These are phyloP conservation scores for Vinca major DNA, from an alignment of 305 asterid species.

Conservation along the genomic window DNA sequence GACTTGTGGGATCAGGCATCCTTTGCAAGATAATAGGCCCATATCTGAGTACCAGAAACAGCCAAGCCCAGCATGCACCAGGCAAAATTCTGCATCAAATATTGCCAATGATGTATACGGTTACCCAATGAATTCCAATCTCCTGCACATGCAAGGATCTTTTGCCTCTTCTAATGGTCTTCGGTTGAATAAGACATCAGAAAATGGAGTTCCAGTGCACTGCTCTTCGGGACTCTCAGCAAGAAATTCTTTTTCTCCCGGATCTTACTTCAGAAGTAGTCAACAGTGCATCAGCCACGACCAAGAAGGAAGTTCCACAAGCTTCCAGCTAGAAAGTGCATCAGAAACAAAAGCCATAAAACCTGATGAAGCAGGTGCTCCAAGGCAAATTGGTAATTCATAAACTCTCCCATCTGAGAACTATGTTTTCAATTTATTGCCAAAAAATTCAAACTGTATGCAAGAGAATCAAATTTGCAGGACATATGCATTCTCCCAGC, in stretches of 20 bases:
- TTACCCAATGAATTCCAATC: slow-evolving; percentile 25
- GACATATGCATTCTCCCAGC: slow-evolving; percentile 16
- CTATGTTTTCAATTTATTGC: slow-evolving; percentile 9
- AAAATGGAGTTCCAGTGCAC: slow-evolving; percentile 36
- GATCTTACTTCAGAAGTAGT: slow-evolving; percentile 20
- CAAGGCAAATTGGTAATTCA: slow-evolving; percentile 30
- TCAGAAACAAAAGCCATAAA: slow-evolving; percentile 22
- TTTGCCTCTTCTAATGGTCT: slow-evolving; percentile 23
- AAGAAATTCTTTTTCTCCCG: slow-evolving; percentile 32
- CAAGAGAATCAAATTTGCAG: slow-evolving; percentile 23
- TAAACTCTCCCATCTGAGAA: slow-evolving; percentile 9
- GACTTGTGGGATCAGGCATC: slow-evolving; percentile 21
- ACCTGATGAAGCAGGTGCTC: slow-evolving; percentile 31
- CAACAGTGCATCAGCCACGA: slow-evolving; percentile 24
- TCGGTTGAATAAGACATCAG: slow-evolving; percentile 33
- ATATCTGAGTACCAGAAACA: slow-evolving; percentile 30
- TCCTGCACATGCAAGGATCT: slow-evolving; percentile 22
- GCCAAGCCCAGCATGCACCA: slow-evolving; percentile 23
- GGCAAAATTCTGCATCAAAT: slow-evolving; percentile 21
- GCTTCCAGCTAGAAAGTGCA: slow-evolving; percentile 27
- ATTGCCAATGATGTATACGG: slow-evolving; percentile 18
- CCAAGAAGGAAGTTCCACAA: slow-evolving; percentile 26
- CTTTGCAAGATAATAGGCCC: slow-evolving; percentile 19
- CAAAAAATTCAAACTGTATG: slow-evolving; percentile 14
- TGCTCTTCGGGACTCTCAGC: slow-evolving; percentile 26